Conservation (phyloP, 2,329 filamentous ascomycete species). For the Exophiala sideris region DNA sequence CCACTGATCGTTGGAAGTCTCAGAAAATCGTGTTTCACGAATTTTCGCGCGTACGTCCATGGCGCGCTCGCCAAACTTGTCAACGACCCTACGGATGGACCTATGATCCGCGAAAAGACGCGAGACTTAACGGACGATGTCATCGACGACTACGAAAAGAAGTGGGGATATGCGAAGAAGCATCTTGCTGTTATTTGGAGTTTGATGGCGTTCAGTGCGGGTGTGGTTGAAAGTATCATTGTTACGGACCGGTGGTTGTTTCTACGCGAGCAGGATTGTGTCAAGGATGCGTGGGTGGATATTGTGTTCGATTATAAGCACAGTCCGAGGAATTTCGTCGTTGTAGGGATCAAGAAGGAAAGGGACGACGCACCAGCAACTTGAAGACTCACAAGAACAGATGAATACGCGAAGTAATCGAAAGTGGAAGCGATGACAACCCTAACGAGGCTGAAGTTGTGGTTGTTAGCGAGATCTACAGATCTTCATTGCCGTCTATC, state of each 20-base stretch:
- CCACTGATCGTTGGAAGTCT: constrained; percentile 85
- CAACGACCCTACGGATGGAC: constrained; percentile 58
- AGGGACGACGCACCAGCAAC: background rate
- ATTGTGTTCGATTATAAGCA: constrained; percentile 82
- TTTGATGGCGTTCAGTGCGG: constrained; percentile 92
- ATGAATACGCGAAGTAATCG: no score
- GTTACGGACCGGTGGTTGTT: constrained; percentile 88
- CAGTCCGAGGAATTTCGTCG: constrained; percentile 86
- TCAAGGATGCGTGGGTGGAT: constrained; percentile 82
- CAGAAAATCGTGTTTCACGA: constrained; percentile 72
- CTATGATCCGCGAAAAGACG: constrained; percentile 65
- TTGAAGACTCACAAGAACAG: background rate
- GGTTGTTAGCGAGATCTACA: no score
- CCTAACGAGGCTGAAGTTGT: no score
- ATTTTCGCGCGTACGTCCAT: constrained; percentile 72
- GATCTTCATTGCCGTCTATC: no score
- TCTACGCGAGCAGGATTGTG: constrained; percentile 72
- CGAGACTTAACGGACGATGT: constrained; percentile 68
- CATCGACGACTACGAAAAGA: constrained; percentile 65
- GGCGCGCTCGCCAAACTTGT: constrained; percentile 74
- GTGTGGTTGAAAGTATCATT: constrained; percentile 83
- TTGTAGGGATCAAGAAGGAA: constrained; percentile 78
- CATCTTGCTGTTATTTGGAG: constrained; percentile 87
- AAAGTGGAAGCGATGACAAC: no score
- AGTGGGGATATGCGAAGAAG: constrained; percentile 66